Evolutionary conservation across 805 yeast genomes (phyloP).

Genomic region (Ogataea degrootiae): DNA sequence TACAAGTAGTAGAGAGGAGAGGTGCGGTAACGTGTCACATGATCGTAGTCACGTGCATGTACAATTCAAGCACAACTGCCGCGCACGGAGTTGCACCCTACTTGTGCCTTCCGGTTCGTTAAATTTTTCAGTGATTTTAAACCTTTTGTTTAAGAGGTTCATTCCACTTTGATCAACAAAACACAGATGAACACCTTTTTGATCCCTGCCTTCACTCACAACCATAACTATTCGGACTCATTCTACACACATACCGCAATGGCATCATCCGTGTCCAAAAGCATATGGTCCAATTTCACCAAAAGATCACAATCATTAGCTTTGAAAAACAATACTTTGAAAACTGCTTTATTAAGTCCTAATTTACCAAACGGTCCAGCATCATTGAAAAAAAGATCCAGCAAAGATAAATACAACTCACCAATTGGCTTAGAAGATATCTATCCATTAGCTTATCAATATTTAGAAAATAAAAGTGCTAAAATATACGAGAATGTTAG

Average conservation of each 20-base stretch:
- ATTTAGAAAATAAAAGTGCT: conserved; percentile 45
- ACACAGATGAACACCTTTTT: no score
- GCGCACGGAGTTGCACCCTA: no score
- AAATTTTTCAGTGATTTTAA: no score
- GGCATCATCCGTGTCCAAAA: conserved; percentile 25
- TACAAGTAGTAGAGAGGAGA: no score
- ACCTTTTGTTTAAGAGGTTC: no score
- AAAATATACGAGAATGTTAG: conserved; percentile 36
- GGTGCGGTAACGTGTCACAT: no score
- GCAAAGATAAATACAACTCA: conserved; percentile 52
- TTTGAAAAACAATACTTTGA: conserved; percentile 23
- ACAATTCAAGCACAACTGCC: no score
- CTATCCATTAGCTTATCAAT: conserved; percentile 62
- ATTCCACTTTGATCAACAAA: no score
- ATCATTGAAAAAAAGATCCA: conserved; percentile 39
- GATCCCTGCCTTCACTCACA: neutral
- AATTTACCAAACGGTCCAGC: conserved; percentile 45
- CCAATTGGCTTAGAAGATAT: conserved; percentile 70
- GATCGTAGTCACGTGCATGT: no score
- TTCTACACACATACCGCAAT: neutral
- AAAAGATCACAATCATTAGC: conserved; percentile 30
- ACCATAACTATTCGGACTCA: neutral
- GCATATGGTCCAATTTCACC: conserved; percentile 33
- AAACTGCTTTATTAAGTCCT: conserved; percentile 28
- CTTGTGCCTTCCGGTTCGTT: no score